Conservation (phyloP, 805 yeast species). For the Metschnikowia gelsemii region DNA sequence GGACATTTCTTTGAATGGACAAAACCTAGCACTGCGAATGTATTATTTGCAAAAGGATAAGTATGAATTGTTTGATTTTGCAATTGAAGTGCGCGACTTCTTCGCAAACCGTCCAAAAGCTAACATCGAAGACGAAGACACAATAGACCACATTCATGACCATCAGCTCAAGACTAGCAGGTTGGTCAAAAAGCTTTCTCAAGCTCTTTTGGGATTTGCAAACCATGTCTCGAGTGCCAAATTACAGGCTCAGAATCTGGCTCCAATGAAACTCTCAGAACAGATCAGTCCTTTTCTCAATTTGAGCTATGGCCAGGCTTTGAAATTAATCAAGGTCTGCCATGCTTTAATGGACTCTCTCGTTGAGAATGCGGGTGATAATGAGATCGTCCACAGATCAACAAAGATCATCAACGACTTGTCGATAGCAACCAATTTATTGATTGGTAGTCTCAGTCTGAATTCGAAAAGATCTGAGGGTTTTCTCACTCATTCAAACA, state of each 20-base stretch:
- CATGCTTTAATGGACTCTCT: constrained; percentile 37
- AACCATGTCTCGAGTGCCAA: constrained; percentile 28
- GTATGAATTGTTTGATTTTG: constrained; percentile 35
- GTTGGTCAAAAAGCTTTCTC: constrained; percentile 35
- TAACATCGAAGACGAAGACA: constrained; percentile 22
- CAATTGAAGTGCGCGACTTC: constrained; percentile 31
- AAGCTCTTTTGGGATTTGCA: constrained; percentile 30
- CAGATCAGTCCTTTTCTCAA: constrained; percentile 34
- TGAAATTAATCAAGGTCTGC: constrained; percentile 35
- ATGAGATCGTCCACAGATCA: constrained; percentile 31
- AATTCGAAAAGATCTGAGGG: constrained; percentile 2
- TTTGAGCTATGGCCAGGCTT: constrained; percentile 33
- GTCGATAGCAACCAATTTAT: constrained; percentile 32
- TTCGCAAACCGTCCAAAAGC: constrained; percentile 4
- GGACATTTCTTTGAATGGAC: not conserved
- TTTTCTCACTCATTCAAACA: constrained; percentile 4
- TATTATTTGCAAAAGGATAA: constrained; percentile 32
- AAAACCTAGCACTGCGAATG: constrained; percentile 11
- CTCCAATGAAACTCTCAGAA: constrained; percentile 3
- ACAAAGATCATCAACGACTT: constrained; percentile 39
- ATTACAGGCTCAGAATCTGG: constrained; percentile 10
- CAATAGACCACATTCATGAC: constrained; percentile 32
- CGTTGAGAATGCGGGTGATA: constrained; percentile 22
- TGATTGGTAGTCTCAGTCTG: constrained; percentile 25
- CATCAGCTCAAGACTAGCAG: constrained; percentile 41